Conservation (phyloP, 2,329 filamentous ascomycete species). For the Phialophora chinensis region DNA sequence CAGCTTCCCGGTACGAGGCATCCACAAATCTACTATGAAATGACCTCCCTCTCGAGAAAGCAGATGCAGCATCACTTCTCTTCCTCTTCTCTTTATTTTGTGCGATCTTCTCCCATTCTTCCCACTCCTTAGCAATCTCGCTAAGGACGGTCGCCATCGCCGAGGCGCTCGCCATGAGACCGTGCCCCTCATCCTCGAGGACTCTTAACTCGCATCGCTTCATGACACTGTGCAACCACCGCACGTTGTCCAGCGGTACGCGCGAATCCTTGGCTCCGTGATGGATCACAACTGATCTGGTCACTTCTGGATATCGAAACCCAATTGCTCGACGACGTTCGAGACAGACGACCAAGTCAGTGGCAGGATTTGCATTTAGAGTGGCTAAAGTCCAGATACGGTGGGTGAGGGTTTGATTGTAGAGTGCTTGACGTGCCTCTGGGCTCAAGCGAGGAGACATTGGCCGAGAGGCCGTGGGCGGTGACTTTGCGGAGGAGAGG, state of each 20-base stretch:
- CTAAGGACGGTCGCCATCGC: constrained; percentile 96
- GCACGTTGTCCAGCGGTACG: constrained; percentile 92
- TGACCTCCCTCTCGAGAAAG: constrained; percentile 18
- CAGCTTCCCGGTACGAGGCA: constrained; percentile 21
- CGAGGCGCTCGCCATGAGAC: constrained; percentile 88
- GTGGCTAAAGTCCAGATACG: constrained; percentile 95
- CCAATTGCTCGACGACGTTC: constrained; percentile 90
- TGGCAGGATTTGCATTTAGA: constrained; percentile 87
- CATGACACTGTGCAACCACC: constrained; percentile 95
- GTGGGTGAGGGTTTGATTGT: constrained; percentile 85
- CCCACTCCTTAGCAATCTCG: constrained; percentile 94
- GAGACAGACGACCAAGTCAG: constrained; percentile 89
- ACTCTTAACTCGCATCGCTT: constrained; percentile 88
- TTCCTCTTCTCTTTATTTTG: constrained; percentile 52
- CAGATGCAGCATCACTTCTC: constrained; percentile 27
- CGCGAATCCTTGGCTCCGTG: constrained; percentile 89
- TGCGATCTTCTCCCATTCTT: constrained; percentile 74
- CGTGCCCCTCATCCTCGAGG: constrained; percentile 89
- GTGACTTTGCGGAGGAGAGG: constrained; percentile 16
- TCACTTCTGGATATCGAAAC: constrained; percentile 96
- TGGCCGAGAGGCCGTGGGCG: constrained; percentile 6
- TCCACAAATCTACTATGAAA: constrained; percentile 23
- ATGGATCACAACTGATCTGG: constrained; percentile 86
- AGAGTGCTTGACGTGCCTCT: constrained; percentile 49
- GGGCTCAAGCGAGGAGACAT: constrained; percentile 31